Base-by-base conservation (phyloP, 2,329 filamentous ascomycete genomes). In the Penicillium occitanis region DNA sequence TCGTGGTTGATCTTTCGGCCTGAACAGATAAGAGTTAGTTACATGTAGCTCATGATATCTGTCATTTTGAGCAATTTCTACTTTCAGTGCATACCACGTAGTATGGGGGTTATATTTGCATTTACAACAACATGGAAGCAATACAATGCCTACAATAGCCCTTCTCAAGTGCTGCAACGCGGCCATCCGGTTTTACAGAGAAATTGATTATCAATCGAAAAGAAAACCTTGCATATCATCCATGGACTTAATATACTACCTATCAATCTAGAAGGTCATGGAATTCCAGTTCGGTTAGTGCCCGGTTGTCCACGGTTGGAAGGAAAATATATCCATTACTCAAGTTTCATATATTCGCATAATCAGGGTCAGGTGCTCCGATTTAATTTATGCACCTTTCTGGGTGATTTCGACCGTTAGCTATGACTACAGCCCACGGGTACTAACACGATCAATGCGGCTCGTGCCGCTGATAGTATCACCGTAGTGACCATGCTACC, bases 81-180 rank as follows among this genome's bases (percentile, higher is more conserved):
- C 33, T 37, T 53, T 11, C 50, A 53, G 17, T n/a, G 48, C 50
- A 30, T 22, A 40, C 19, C 33, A 57, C n/a, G 53, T 37, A 57
- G 10, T 35, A 25, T 37, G 33, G 11, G 30, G n/a, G 33, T 22
- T 33, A 53, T 33, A 22, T 22, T 17, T 28, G 5, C 22, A 13
- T 4, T 10, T 17, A 4, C n/a, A 55, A n/a, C 14, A 53, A 3
- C 30, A 55, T 17, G n/a, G 33, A 57, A 37, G 33, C n/a, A 22
- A 57, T 57, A 57, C 33, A 35, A 57, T 57, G 53, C 53, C 53
- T 57, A 57, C 53, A 40, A 57, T 57, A 57, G 53, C 53, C 53
- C 19, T 57, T 14, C 33, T 51, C 48, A 17, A 17, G 44, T 48
- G 10, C 19, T 48, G 44, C 44, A 14, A 14, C 30, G 53, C 30